These are phyloP conservation scores for Discostella pseudostelligera DNA, from an alignment of 108 stramenopile species.

Conservation along the genomic window DNA sequence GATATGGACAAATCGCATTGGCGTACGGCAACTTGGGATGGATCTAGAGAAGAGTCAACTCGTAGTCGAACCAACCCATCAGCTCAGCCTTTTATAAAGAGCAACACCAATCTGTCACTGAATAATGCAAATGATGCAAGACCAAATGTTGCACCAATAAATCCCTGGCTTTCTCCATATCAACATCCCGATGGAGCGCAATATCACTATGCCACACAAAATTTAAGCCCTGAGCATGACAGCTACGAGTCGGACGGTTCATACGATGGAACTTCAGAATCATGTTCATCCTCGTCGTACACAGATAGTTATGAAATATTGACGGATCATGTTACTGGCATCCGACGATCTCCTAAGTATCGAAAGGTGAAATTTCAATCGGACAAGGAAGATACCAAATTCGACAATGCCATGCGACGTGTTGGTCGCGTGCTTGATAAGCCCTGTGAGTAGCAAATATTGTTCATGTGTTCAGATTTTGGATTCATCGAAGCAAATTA, in stretches of 20 bases:
- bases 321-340: slow-evolving; percentile 2
- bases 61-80: neutral
- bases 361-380: slow-evolving; percentile 10
- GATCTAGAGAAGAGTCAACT: neutral
- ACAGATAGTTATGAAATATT: slow-evolving; percentile 7
- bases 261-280: slow-evolving; percentile 16
- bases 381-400: slow-evolving; percentile 7
- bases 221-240: no score
- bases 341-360: slow-evolving; percentile 10
- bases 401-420: slow-evolving; percentile 26
- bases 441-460: slow-evolving; percentile 9
- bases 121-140: no score
- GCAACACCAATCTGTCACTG: neutral
- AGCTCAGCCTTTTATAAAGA: neutral
- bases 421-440: slow-evolving; percentile 26
- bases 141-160: no score
- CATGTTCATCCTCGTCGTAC: slow-evolving; percentile 24
- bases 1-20: neutral
- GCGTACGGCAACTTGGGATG: neutral
- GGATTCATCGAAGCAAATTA: slow-evolving; percentile 11
- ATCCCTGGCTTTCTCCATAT: no score
- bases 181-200: no score
- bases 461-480: neutral
- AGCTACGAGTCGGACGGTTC: slow-evolving; percentile 5
- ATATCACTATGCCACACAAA: neutral